These are phyloP conservation scores for Fraxinus ornus DNA, from an alignment of 305 asterid species.

Conservation along the genomic window DNA sequence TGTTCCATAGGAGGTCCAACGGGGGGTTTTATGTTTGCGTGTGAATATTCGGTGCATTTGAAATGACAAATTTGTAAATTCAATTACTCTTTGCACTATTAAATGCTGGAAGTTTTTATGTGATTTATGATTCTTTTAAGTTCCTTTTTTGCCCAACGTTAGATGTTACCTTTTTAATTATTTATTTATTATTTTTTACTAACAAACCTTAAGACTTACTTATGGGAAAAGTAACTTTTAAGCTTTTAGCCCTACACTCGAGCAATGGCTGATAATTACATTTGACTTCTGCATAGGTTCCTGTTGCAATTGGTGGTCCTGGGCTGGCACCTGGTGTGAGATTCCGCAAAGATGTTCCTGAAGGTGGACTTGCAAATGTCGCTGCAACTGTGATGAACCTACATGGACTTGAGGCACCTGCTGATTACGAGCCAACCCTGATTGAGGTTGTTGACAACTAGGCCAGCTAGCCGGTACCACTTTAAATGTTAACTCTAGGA, in stretches of 20 bases:
- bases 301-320: constrained; percentile 95
- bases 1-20: not conserved
- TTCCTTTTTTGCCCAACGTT: not conserved
- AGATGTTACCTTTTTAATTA: not conserved
- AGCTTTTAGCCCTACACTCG: not conserved
- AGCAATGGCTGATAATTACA: not conserved
- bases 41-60: not conserved
- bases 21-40: not conserved
- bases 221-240: not conserved
- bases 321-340: constrained; percentile 75
- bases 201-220: not conserved
- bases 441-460: constrained; percentile 77
- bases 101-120: not conserved
- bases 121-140: not conserved
- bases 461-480: constrained; percentile 12
- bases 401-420: constrained; percentile 85
- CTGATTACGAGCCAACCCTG: constrained; percentile 81
- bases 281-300: constrained; percentile 51
- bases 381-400: constrained; percentile 91
- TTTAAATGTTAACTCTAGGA: not conserved
- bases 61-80: not conserved
- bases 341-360: constrained; percentile 79
- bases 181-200: not conserved
- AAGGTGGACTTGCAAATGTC: constrained; percentile 89
- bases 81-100: not conserved